Base-by-base conservation (phyloP, 441 rosid genomes). In the Aleurites moluccanus region DNA sequence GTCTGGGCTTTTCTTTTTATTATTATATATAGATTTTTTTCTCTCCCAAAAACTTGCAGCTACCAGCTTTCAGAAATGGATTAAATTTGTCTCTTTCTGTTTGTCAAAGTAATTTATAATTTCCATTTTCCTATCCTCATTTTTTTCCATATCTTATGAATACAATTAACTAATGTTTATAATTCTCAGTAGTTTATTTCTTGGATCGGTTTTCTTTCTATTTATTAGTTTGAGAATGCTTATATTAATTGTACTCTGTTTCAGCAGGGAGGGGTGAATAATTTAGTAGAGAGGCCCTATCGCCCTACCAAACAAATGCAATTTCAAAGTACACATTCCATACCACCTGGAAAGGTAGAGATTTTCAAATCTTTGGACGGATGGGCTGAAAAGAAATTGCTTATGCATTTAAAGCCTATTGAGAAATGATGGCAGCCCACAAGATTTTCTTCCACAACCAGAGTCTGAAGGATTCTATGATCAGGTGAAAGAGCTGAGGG, bases 381-480 rank as follows among this genome's bases (percentile, higher is more conserved):
- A 3, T 93, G 98, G 98, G 98, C 91, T 0, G 88, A 85, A 80
- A 2, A 86, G 60, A 91, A 94, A 77, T 35, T 94, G 47, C 74
- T 94, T 65, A 47, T 73, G 49, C 88, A 79, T 74, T 88, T 94
- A 52, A 94, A 88, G 73, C 91, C 89, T 6, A 93, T 89, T 2
- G 97, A 92, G 80, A 92, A 91, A 65, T 88, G 89, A 15, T 94
- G 98, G 97, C 98, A 94, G 75, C 96, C 98, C n/a, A 5, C 92
- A 88, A 57, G 97, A 94, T 77, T 91, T 92, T 79, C 88, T 94
- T 49, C 98, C 96, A 0, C 89, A 90, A 49, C 83, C 97, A 52
- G 83, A 86, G 27, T 86, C 95, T 0, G 89, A 88, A 23, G 96
- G 88, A 61, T 94, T 94, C 45, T 80, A 88, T 27, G 97, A 94